phyloP scores from a whole-genome alignment of 129 eudicot genomes.

The Centrapalus pauciflorus region DNA sequence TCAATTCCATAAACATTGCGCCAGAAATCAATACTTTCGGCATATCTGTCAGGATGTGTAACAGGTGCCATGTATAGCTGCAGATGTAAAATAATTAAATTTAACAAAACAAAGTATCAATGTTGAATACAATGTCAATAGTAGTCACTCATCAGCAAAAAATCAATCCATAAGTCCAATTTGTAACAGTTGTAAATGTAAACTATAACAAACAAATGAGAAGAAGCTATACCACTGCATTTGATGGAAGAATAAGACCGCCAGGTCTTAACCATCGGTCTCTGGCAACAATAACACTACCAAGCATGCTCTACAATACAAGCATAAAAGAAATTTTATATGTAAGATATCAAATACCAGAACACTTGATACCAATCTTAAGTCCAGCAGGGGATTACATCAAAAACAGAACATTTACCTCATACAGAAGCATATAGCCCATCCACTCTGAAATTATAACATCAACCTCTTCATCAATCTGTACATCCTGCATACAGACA shows the following conservation, averaged over 20 bases:
- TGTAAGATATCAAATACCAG: background rate
- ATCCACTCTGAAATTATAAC: constrained; percentile 99
- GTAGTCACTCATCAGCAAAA: background rate
- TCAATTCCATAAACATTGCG: constrained; percentile 95
- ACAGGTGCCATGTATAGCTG: constrained; percentile 96
- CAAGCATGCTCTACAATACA: constrained; percentile 86
- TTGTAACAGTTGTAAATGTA: background rate
- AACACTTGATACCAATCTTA: constrained; percentile 1
- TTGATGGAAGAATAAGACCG: constrained; percentile 97
- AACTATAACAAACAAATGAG: background rate
- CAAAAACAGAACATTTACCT: constrained; percentile 36
- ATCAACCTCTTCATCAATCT: constrained; percentile 92
- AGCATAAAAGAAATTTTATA: background rate
- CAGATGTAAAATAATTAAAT: constrained; percentile 8
- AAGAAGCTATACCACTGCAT: constrained; percentile 68
- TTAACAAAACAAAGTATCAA: background rate
- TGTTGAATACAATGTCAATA: background rate
- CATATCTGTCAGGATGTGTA: constrained; percentile 86
- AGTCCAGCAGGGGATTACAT: background rate
- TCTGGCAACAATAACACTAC: constrained; percentile 94
- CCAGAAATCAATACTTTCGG: constrained; percentile 89
- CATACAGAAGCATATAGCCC: constrained; percentile 99
- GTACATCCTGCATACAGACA: constrained; percentile 66
- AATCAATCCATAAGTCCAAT: background rate
- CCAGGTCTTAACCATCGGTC: constrained; percentile 99